Conservation (phyloP, 1,139 yeast genomes). For the Pichia sp. region DNA sequence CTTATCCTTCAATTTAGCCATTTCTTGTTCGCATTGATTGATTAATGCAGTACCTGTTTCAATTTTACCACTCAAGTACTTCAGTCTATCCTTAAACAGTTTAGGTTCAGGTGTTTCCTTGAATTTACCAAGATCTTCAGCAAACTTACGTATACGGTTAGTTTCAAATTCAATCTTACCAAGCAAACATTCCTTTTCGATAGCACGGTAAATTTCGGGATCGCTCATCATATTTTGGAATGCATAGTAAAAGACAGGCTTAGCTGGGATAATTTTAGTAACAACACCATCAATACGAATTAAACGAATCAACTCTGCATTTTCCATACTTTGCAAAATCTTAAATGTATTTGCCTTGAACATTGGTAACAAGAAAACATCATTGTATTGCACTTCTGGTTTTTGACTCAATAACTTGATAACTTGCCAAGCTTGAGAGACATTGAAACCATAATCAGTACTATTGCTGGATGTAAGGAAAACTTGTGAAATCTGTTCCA, state of each 20-base stretch:
- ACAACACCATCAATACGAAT: slow-evolving; percentile 75
- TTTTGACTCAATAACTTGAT: slow-evolving; percentile 59
- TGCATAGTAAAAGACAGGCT: slow-evolving; percentile 84
- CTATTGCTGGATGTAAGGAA: slow-evolving; percentile 46
- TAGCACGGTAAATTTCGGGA: slow-evolving; percentile 50
- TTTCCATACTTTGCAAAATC: slow-evolving; percentile 71
- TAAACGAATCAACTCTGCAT: slow-evolving; percentile 70
- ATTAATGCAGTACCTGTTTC: slow-evolving; percentile 49
- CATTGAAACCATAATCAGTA: slow-evolving; percentile 52
- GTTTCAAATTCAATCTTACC: slow-evolving; percentile 58
- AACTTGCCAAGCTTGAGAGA: slow-evolving; percentile 88
- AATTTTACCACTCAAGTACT: slow-evolving; percentile 66
- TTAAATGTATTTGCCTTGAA: slow-evolving; percentile 58
- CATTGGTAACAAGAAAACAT: slow-evolving; percentile 57
- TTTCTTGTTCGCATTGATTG: slow-evolving; percentile 25
- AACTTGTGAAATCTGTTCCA: slow-evolving; percentile 85
- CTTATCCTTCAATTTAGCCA: slow-evolving; percentile 15
- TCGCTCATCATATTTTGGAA: slow-evolving; percentile 65
- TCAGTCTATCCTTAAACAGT: slow-evolving; percentile 58
- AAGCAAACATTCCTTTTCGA: slow-evolving; percentile 62
- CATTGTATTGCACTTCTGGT: slow-evolving; percentile 47
- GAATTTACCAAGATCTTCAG: slow-evolving; percentile 66
- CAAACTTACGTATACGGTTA: slow-evolving; percentile 61
- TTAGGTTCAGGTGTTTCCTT: slow-evolving; percentile 41
- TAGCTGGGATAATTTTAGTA: slow-evolving; percentile 66